Percentiles rank a stretch among this genome's conserved stretches.
Evolutionary conservation across 192 early-diverging fungal genomes (phyloP).

Genomic region (Funneliformis geosporum): DNA sequence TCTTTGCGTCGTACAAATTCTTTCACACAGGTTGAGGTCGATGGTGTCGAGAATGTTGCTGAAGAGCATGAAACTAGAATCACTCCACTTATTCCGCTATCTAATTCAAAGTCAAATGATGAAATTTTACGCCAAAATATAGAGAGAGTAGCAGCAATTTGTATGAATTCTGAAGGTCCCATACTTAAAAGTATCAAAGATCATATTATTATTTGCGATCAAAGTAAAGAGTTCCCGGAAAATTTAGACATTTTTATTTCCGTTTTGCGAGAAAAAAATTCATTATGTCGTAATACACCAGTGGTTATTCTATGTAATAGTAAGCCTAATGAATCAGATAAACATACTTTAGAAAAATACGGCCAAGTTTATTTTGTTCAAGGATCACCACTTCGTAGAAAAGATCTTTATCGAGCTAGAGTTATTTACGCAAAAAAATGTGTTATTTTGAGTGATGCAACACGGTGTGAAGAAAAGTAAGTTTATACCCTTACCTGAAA

Average conservation of each 20-base stretch:
- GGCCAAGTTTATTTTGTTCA: conserved; percentile 54
- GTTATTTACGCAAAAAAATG: conserved; percentile 55
- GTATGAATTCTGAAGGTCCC: not conserved
- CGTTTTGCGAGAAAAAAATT: conserved; percentile 61
- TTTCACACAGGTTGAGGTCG: not conserved
- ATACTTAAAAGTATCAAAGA: not conserved
- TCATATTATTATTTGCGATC: conserved; percentile 24
- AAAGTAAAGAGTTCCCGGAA: conserved; percentile 50
- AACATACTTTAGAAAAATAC: conserved; percentile 50
- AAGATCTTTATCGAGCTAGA: conserved; percentile 59
- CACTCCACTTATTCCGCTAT: not conserved
- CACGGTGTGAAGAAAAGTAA: not conserved
- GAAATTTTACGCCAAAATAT: conserved; percentile 11
- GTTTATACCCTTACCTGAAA: not conserved
- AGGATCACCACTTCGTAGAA: conserved; percentile 59
- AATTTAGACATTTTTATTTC: conserved; percentile 71
- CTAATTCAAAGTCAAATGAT: no score
- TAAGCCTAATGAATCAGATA: conserved; percentile 45
- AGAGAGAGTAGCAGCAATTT: not conserved
- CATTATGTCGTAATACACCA: conserved; percentile 34
- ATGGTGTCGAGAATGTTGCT: not conserved
- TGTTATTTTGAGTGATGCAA: conserved; percentile 57
- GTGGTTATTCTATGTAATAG: conserved; percentile 62
- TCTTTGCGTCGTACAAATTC: not conserved
- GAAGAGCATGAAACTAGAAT: not conserved